Evolutionary conservation across 78 protist species (phyloP).

Genomic region (Corallochytrium limacisporum): DNA sequence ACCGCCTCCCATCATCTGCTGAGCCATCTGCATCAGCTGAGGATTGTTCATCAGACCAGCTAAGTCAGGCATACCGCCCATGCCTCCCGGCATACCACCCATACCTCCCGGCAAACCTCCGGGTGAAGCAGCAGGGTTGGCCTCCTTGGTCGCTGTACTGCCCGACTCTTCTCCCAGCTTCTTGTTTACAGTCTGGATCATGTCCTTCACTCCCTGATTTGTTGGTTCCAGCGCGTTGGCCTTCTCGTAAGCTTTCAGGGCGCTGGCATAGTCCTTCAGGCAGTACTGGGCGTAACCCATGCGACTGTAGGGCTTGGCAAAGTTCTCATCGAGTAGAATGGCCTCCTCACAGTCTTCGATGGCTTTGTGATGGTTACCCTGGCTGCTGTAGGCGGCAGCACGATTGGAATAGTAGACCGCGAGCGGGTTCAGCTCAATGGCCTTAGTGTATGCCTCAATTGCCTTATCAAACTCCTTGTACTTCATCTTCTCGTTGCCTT

Average conservation of each 20-base stretch:
- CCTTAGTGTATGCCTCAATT: conserved; percentile 45
- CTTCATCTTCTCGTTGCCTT: conserved; percentile 5
- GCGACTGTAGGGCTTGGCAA: conserved; percentile 10
- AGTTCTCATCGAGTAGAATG: neutral
- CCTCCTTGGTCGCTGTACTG: too few species aligned
- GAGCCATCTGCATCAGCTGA: conserved; percentile 5
- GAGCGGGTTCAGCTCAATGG: conserved; percentile 42
- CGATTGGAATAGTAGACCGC: neutral
- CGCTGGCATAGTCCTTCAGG: conserved; percentile 1
- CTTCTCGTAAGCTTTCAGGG: conserved; percentile 8
- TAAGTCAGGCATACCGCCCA: conserved; percentile 4
- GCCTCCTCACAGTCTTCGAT: conserved; percentile 1
- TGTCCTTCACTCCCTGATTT: too few species aligned
- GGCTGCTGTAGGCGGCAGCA: conserved; percentile 14
- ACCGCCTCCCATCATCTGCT: neutral
- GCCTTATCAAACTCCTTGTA: conserved; percentile 15
- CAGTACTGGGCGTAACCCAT: conserved; percentile 2
- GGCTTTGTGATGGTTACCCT: neutral
- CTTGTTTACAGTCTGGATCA: neutral
- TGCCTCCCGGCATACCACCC: neutral
- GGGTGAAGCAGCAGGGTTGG: too few species aligned
- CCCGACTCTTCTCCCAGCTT: neutral
- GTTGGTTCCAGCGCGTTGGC: neutral
- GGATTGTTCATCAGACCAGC: conserved; percentile 8
- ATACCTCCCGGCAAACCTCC: neutral